phyloP scores from a whole-genome alignment of 2,329 filamentous ascomycete genomes.

The Colletotrichum sp. region DNA sequence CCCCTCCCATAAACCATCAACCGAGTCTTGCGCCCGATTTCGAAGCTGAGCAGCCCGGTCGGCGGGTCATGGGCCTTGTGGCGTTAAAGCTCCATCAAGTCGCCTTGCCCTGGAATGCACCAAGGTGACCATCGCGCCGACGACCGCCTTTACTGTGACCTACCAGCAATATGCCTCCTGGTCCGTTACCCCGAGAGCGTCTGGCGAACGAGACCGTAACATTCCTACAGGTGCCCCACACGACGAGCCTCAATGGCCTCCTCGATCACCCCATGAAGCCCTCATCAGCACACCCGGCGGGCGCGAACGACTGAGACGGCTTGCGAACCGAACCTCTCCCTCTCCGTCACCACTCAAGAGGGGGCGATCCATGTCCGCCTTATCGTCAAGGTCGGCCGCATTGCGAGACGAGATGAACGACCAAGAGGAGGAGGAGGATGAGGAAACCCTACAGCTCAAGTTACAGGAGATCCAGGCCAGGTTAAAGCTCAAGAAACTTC shows the following conservation, averaged over 20 bases:
- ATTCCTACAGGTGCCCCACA: slow-evolving; percentile 21
- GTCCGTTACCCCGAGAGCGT: slow-evolving; percentile 8
- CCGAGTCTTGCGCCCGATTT: neutral
- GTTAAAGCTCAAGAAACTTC: slow-evolving; percentile 85
- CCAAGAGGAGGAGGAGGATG: slow-evolving; percentile 76
- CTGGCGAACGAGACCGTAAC: neutral
- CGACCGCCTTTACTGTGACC: neutral
- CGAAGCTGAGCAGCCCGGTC: slow-evolving; percentile 9
- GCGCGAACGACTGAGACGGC: slow-evolving; percentile 74
- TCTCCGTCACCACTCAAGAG: slow-evolving; percentile 70
- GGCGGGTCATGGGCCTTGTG: slow-evolving; percentile 18
- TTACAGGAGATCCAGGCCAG: slow-evolving; percentile 88
- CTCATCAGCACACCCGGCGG: slow-evolving; percentile 76
- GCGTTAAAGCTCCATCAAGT: slow-evolving; percentile 7
- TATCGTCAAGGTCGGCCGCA: slow-evolving; percentile 25
- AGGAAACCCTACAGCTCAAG: slow-evolving; percentile 87
- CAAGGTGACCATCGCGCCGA: neutral
- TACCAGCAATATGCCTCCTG: slow-evolving; percentile 22
- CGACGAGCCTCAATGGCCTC: slow-evolving; percentile 66
- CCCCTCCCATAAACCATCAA: neutral
- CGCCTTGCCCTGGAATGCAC: neutral
- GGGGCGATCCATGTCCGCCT: slow-evolving; percentile 34
- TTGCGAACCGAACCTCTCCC: slow-evolving; percentile 70
- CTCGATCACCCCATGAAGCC: slow-evolving; percentile 69
- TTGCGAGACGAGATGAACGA: slow-evolving; percentile 31